Conservation (phyloP, 1,284 basidiomycete genomes). For the Apiotrichum veenhuisii region DNA sequence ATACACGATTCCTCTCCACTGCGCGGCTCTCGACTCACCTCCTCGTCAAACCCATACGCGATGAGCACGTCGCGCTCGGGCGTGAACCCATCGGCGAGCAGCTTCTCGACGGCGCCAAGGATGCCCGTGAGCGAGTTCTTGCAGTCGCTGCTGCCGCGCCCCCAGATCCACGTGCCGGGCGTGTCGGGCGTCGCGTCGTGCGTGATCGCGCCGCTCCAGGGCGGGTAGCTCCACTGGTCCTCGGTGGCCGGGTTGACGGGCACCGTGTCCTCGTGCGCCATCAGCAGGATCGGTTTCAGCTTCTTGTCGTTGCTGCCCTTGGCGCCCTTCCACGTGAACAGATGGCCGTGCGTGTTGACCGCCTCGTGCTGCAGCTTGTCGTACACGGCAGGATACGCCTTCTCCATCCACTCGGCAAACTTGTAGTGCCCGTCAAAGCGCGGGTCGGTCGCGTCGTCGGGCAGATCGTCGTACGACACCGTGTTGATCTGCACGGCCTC, state of each 20-base stretch:
- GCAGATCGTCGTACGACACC: conserved; percentile 49
- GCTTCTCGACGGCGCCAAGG: conserved; percentile 52
- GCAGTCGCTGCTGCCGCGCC: conserved; percentile 53
- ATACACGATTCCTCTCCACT: too few relatives aligned
- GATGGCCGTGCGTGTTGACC: conserved; percentile 49
- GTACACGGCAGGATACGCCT: conserved; percentile 47
- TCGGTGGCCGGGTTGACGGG: conserved; percentile 54
- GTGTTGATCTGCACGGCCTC: conserved; percentile 46
- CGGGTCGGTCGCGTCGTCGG: conserved; percentile 35
- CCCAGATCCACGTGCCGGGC: conserved; percentile 54
- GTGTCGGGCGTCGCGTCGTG: conserved; percentile 36
- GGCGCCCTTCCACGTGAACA: conserved; percentile 48
- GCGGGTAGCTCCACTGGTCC: conserved; percentile 53
- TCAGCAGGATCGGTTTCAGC: conserved; percentile 50
- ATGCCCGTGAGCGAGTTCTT: conserved; percentile 53
- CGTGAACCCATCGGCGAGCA: conserved; percentile 51
- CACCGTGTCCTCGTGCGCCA: conserved; percentile 55
- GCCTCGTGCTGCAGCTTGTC: conserved; percentile 43
- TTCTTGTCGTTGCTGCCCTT: conserved; percentile 20
- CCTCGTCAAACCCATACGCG: conserved; percentile 57
- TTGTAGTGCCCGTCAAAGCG: conserved; percentile 43
- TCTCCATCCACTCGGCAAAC: conserved; percentile 46
- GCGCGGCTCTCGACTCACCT: conserved; percentile 34
- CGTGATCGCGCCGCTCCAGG: conserved; percentile 53
- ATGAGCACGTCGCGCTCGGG: conserved; percentile 53